phyloP scores from a whole-genome alignment of 257 asterid genomes.

The Scutellaria baicalensis region DNA sequence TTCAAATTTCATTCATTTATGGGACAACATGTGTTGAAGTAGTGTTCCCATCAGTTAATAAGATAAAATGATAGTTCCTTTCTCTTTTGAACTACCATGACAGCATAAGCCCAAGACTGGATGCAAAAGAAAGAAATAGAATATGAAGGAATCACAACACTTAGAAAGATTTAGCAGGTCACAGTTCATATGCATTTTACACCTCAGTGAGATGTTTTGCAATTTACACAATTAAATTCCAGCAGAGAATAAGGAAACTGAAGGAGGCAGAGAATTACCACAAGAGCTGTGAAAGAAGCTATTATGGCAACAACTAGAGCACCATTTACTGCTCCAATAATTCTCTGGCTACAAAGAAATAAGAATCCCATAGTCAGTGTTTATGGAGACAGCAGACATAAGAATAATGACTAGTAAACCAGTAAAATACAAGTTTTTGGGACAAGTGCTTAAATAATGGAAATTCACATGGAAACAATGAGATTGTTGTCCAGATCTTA shows the following conservation, averaged over 20 bases:
- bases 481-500: neutral
- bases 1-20: no score
- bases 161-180: neutral
- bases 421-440: neutral
- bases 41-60: no score
- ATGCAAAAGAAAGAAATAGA: neutral
- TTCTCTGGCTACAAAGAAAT: constrained; percentile 55
- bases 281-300: constrained; percentile 64
- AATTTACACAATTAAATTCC: neutral
- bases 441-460: neutral
- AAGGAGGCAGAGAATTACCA: constrained; percentile 45
- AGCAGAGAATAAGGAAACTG: neutral
- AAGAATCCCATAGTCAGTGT: constrained; percentile 7
- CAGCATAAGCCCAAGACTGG: neutral
- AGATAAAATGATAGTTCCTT: neutral
- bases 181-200: neutral
- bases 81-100: neutral
- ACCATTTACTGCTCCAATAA: constrained; percentile 86
- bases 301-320: constrained; percentile 62
- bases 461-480: neutral
- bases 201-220: neutral
- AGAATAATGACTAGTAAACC: neutral
- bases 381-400: neutral
- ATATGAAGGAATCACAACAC: neutral
- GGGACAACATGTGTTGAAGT: no score